Evolutionary conservation across 139 green algal species (phyloP).

Genomic region (Asterochloris erici): DNA sequence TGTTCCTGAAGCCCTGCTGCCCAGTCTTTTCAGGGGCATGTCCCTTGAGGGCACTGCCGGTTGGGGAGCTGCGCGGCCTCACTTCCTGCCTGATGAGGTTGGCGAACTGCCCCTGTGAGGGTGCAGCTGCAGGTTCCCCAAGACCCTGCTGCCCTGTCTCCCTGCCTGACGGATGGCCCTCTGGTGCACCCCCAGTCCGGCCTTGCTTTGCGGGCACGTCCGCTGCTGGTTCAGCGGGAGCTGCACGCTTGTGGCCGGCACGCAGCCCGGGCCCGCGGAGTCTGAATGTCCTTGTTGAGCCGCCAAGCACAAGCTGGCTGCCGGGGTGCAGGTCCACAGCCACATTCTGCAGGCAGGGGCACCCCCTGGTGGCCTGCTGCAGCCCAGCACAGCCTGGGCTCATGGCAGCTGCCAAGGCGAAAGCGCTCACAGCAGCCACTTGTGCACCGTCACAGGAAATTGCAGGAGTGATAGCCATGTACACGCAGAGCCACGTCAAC

Average conservation of each 20-base stretch:
- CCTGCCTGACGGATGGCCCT: background rate
- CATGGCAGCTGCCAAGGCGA: too few species aligned
- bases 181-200: background rate
- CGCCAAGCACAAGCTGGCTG: background rate
- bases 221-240: background rate
- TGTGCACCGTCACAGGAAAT: too few species aligned
- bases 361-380: too few species aligned
- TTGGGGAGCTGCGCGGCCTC: background rate
- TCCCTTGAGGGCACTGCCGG: background rate
- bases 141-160: background rate
- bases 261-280: background rate
- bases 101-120: constrained; percentile 5
- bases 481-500: background rate
- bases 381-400: too few species aligned
- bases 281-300: constrained; percentile 1
- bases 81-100: constrained; percentile 3
- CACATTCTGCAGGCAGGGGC: too few species aligned
- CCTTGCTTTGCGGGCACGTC: background rate
- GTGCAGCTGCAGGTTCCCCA: background rate
- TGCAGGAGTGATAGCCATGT: too few species aligned
- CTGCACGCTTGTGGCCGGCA: background rate
- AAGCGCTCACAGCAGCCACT: too few species aligned
- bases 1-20: background rate
- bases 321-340: too few species aligned
- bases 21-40: background rate